Base-by-base conservation (phyloP, 2,329 filamentous ascomycete species). In the Bipolaris cookei region DNA sequence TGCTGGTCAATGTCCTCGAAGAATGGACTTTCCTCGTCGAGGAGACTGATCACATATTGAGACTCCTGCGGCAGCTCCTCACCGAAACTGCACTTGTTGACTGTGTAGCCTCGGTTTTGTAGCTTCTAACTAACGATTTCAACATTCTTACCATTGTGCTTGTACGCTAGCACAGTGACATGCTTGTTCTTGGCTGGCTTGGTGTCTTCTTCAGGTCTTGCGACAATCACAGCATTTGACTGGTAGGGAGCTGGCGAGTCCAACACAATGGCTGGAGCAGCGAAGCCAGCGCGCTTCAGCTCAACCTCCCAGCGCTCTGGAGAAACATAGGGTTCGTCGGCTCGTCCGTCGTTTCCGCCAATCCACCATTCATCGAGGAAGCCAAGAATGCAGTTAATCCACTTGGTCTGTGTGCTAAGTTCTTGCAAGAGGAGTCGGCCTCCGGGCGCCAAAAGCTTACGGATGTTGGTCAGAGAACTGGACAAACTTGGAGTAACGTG, bases 351-450 rank as follows among this genome's bases (percentile, higher is more conserved):
- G 1, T 74, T 65, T 0, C 28, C 57, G 13, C 68, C 67, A 6
- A 54, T 25, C 76, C 76, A 78, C 77, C 77, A 79, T 2, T 68
- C 74, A 4, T 71, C 65, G 4, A 79, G 56, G 0, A 60, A 61
- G 18, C 72, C 73, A 16, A 79, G 64, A 16, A 76, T 54, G 39
- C 18, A 56, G 3, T 54, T 53, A 4, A 37, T 35, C 51, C 47
- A 51, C 13, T 41, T 66, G 1, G 59, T 28, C 5, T 16, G 57
- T 11, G 67, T 48, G 4, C 67, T 72, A 2, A 79, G 59, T 54
- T 83, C 81, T 6, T 77, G 58, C 0, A 82, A 37, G 3, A 83
- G 32, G 0, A 84, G 63, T 21, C 77, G 72, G 0, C 82, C 82
- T 3, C 75, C 77, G 0, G 80, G 78, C 13, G 34, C 14, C 1